A percentile compares a stretch with the other conserved stretches of the same genome.
These are phyloP conservation scores for Verticillium klebahnii DNA, from an alignment of 2,329 filamentous ascomycete species.

Conservation along the genomic window DNA sequence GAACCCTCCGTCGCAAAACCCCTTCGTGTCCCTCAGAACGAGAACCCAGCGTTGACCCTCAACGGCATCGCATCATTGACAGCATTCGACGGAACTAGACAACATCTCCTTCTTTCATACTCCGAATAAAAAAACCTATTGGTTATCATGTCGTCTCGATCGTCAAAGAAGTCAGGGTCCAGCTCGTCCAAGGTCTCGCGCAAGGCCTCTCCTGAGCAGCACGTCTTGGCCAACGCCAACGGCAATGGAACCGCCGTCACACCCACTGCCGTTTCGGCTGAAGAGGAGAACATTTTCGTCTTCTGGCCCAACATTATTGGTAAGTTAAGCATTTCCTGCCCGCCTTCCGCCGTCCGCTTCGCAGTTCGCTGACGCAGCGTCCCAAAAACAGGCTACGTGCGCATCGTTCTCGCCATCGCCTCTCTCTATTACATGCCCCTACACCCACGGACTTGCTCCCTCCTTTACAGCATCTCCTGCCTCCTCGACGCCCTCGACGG, in stretches of 20 bases:
- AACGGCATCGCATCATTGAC: neutral
- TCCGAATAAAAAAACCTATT: neutral
- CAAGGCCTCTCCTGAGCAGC: neutral
- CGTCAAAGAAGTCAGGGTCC: neutral
- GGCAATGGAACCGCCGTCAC: conserved; percentile 26
- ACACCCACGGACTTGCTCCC: conserved; percentile 90
- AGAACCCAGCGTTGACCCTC: neutral
- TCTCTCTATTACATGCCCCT: conserved; percentile 99
- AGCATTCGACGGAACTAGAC: neutral
- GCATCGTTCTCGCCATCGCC: conserved; percentile 76
- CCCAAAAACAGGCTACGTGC: conserved; percentile 59
- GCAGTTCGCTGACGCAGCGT: neutral
- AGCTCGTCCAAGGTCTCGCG: conserved; percentile 1
- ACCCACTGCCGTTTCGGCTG: conserved; percentile 24
- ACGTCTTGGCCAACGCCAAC: conserved; percentile 23
- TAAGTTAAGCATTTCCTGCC: conserved; percentile 31
- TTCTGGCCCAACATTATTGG: conserved; percentile 81
- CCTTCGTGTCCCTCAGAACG: neutral
- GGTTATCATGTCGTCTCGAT: neutral
- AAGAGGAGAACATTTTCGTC: conserved; percentile 71
- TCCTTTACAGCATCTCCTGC: conserved; percentile 90
- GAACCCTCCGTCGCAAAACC: neutral
- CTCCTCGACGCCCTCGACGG: conserved; percentile 94
- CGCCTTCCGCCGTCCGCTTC: neutral
- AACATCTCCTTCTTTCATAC: neutral